A percentile compares a stretch with the other conserved stretches of the same genome.
Evolutionary conservation across 2,329 filamentous ascomycete genomes (phyloP).

Genomic region (Huntiella bhutanensis): DNA sequence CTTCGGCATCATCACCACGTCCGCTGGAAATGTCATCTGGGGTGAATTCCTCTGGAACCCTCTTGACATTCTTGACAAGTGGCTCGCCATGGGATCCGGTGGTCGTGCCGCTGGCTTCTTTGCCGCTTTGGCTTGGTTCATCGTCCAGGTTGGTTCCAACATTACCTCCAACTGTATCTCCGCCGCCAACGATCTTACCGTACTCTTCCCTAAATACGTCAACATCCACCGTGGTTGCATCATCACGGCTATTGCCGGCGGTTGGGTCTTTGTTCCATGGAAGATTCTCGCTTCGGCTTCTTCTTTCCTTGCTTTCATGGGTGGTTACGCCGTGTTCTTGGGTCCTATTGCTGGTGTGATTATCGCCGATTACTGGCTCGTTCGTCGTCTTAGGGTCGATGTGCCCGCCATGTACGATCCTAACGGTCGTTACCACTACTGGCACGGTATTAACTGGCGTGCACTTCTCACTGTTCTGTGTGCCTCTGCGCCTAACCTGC

Average conservation of each 20-base stretch:
- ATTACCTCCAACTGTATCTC: slow-evolving; percentile 17
- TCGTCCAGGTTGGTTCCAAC: slow-evolving; percentile 17
- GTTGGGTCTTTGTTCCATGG: slow-evolving; percentile 20
- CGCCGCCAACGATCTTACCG: slow-evolving; percentile 17
- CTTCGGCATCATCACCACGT: slow-evolving; percentile 29
- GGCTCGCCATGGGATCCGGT: slow-evolving; percentile 16
- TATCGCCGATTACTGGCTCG: slow-evolving; percentile 22
- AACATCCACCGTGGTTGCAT: slow-evolving; percentile 18
- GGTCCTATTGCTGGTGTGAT: slow-evolving; percentile 24
- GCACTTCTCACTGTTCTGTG: slow-evolving; percentile 23
- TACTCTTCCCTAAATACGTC: slow-evolving; percentile 17
- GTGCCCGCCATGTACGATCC: slow-evolving; percentile 24
- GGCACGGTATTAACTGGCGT: slow-evolving; percentile 22
- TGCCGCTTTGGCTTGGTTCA: slow-evolving; percentile 15
- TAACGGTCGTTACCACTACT: slow-evolving; percentile 24
- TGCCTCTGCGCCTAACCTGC: slow-evolving; percentile 22
- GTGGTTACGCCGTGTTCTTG: slow-evolving; percentile 19
- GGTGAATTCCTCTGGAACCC: slow-evolving; percentile 30
- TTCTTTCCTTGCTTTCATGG: slow-evolving; percentile 18
- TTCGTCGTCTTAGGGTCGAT: slow-evolving; percentile 21
- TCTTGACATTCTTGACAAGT: slow-evolving; percentile 26
- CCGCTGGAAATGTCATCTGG: slow-evolving; percentile 25
- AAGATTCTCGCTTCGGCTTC: slow-evolving; percentile 18
- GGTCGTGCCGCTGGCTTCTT: slow-evolving; percentile 18
- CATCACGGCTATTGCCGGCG: slow-evolving; percentile 17